phyloP scores from a whole-genome alignment of 768 basidiomycete species.

The Cystobasidium tubakii region DNA sequence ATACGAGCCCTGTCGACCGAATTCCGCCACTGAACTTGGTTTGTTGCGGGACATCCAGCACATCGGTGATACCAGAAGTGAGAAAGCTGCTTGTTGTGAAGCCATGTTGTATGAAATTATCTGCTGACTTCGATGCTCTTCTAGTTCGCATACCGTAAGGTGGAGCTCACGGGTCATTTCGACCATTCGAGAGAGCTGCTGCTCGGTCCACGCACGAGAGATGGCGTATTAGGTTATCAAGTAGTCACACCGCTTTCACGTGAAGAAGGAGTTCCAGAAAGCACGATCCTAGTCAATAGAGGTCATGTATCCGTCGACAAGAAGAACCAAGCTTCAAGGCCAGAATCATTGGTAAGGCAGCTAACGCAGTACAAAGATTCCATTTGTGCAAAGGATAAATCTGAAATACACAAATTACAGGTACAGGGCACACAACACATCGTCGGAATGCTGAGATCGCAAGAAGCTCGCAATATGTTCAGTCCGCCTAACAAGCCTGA shows the following conservation, averaged over 20 bases:
- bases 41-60: not conserved
- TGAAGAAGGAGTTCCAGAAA: slow-evolving; percentile 56
- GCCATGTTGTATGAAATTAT: no score
- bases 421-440: slow-evolving; percentile 53
- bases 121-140: slow-evolving; percentile 50
- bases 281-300: slow-evolving; percentile 83
- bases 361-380: no score
- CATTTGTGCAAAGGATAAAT: no score
- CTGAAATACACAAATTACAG: not conserved
- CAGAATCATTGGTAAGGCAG: slow-evolving; percentile 46
- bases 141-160: slow-evolving; percentile 84
- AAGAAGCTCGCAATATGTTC: slow-evolving; percentile 64
- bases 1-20: slow-evolving; percentile 27
- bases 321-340: slow-evolving; percentile 43
- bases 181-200: slow-evolving; percentile 71
- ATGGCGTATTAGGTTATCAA: slow-evolving; percentile 80
- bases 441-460: slow-evolving; percentile 77
- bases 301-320: slow-evolving; percentile 70
- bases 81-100: not conserved
- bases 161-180: slow-evolving; percentile 70
- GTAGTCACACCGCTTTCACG: slow-evolving; percentile 80
- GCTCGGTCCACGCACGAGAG: slow-evolving; percentile 76
- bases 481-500: slow-evolving; percentile 81
- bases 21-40: not conserved
- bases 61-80: slow-evolving; percentile 32